Percentiles rank a stretch among this genome's conserved stretches.
phyloP scores from a whole-genome alignment of 2,329 filamentous ascomycete species.

The Neocatenulostroma microsporum region DNA sequence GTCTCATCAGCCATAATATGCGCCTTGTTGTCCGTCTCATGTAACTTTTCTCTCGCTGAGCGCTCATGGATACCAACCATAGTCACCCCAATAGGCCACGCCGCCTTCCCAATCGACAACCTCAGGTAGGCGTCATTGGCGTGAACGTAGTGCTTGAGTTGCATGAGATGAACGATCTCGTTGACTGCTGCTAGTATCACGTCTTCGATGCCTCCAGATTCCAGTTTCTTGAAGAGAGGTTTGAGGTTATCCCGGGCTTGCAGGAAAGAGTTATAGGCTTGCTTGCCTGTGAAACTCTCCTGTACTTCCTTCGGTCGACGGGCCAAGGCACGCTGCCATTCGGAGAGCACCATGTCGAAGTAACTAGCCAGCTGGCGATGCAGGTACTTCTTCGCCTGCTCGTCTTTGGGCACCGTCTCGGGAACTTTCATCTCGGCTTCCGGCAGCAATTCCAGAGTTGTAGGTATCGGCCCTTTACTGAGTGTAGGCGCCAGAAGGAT shows the following conservation, averaged over 20 bases:
- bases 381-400: slow-evolving; percentile 60
- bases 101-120: slow-evolving; percentile 64
- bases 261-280: slow-evolving; percentile 75
- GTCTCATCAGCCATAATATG: slow-evolving; percentile 97
- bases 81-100: slow-evolving; percentile 98
- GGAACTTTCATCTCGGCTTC: slow-evolving; percentile 85
- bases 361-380: slow-evolving; percentile 87
- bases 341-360: slow-evolving; percentile 88
- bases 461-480: slow-evolving; percentile 75
- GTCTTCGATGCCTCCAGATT: slow-evolving; percentile 69
- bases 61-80: slow-evolving; percentile 99
- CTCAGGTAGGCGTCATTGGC: slow-evolving; percentile 92
- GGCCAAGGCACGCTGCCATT: slow-evolving; percentile 74
- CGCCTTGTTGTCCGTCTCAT: slow-evolving; percentile 68
- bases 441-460: slow-evolving; percentile 67
- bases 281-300: slow-evolving; percentile 69
- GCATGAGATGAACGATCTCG: slow-evolving; percentile 85
- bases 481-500: slow-evolving; percentile 37
- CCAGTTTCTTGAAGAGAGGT: slow-evolving; percentile 83
- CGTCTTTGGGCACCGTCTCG: slow-evolving; percentile 53
- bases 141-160: slow-evolving; percentile 86
- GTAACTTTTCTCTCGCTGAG: slow-evolving; percentile 88
- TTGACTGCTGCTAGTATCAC: slow-evolving; percentile 63
- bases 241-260: slow-evolving; percentile 82
- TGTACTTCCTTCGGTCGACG: slow-evolving; percentile 50